Conservation (phyloP, 345 rosid genomes). For the Euclidium syriacum region DNA sequence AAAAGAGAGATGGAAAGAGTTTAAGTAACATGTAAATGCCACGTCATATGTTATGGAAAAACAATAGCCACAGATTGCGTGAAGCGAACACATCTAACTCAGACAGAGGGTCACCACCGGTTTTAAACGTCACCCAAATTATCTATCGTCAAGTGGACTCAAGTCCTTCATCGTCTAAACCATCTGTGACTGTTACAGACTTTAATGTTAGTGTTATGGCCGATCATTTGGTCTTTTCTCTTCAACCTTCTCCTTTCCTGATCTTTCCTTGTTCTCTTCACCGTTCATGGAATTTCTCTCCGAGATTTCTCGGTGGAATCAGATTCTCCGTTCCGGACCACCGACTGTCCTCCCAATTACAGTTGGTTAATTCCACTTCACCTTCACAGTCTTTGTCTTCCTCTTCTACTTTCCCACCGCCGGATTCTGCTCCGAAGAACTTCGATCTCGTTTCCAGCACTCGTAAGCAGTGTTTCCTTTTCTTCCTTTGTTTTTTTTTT, state of each 20-base stretch:
- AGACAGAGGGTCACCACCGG: slow-evolving; percentile 19
- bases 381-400: slow-evolving; percentile 20
- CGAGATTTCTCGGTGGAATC: background rate
- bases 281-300: slow-evolving; percentile 10
- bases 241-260: slow-evolving; percentile 17
- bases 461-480: slow-evolving; percentile 30
- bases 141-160: too few species aligned
- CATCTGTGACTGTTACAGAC: slow-evolving; percentile 6
- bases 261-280: slow-evolving; percentile 13
- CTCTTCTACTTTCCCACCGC: background rate
- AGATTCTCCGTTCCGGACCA: slow-evolving; percentile 19
- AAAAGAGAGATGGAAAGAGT: background rate
- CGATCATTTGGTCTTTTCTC: slow-evolving; percentile 22
- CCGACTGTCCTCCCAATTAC: background rate
- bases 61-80: background rate
- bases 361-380: slow-evolving; percentile 12
- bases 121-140: slow-evolving; percentile 6
- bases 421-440: slow-evolving; percentile 19
- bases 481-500: background rate
- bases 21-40: too few species aligned
- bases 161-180: slow-evolving; percentile 4
- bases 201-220: slow-evolving; percentile 26
- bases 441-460: slow-evolving; percentile 33
- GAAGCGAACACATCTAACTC: background rate
- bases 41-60: background rate